phyloP scores from a whole-genome alignment of 805 yeast genomes.

The Candida pseudoglaebosa region DNA sequence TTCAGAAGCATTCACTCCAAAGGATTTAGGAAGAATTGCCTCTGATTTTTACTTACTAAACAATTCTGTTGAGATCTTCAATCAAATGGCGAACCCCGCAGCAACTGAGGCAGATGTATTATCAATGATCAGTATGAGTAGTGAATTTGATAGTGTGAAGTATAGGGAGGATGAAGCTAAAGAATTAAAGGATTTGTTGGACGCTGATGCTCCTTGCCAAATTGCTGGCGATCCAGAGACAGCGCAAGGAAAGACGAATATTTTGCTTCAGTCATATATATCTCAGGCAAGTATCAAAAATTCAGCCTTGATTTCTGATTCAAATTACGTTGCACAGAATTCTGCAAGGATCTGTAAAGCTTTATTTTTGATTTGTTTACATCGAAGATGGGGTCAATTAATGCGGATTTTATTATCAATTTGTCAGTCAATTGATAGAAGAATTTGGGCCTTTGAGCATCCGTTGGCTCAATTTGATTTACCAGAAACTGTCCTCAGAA shows the following conservation, averaged over 20 bases:
- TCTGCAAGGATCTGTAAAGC: constrained; percentile 93
- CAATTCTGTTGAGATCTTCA: constrained; percentile 85
- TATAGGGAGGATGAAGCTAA: constrained; percentile 81
- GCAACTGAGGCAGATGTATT: constrained; percentile 92
- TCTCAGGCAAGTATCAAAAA: constrained; percentile 71
- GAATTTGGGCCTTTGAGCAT: constrained; percentile 87
- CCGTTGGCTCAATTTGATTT: constrained; percentile 85
- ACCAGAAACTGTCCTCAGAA: constrained; percentile 60
- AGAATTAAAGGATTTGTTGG: constrained; percentile 64
- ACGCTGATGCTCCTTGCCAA: constrained; percentile 69
- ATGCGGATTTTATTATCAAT: constrained; percentile 70
- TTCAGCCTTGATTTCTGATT: constrained; percentile 79
- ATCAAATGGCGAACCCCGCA: constrained; percentile 72
- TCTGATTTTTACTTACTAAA: constrained; percentile 87
- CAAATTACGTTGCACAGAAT: constrained; percentile 92
- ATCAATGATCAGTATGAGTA: constrained; percentile 84
- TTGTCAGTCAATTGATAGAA: constrained; percentile 80
- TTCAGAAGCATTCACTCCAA: constrained; percentile 72
- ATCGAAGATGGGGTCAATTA: constrained; percentile 87
- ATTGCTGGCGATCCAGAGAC: constrained; percentile 73
- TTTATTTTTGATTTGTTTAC: constrained; percentile 77
- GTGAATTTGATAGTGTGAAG: constrained; percentile 88
- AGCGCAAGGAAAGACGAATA: constrained; percentile 81
- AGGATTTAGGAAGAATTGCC: constrained; percentile 91
- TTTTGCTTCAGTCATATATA: constrained; percentile 82